phyloP scores from a whole-genome alignment of 768 basidiomycete species.

The Termitomyces sp. region DNA sequence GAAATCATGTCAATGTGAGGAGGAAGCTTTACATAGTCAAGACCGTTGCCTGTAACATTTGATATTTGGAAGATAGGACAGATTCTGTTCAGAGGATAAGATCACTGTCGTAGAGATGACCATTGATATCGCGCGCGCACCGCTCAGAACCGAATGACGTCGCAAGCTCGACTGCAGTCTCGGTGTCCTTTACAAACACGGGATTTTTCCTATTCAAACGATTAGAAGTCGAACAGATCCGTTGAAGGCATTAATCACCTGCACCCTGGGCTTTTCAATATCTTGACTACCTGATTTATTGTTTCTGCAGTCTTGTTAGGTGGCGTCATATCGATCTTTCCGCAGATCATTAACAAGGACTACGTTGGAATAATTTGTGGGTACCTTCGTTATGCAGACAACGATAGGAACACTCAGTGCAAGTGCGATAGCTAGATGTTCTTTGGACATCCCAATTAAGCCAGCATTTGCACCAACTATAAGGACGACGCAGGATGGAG shows the following conservation, averaged over 20 bases:
- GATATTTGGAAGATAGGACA: slow-evolving; percentile 92
- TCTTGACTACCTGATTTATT: slow-evolving; percentile 87
- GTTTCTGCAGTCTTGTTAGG: slow-evolving; percentile 89
- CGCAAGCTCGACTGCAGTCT: slow-evolving; percentile 77
- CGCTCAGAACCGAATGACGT: slow-evolving; percentile 68
- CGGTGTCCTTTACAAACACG: slow-evolving; percentile 78
- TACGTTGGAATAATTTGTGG: background rate
- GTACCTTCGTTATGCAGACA: slow-evolving; percentile 90
- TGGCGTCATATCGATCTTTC: slow-evolving; percentile 95
- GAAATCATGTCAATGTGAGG: background rate
- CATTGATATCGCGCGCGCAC: slow-evolving; percentile 33
- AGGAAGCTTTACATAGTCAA: slow-evolving; percentile 56
- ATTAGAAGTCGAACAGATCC: background rate
- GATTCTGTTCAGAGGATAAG: slow-evolving; percentile 41
- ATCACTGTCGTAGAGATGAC: background rate
- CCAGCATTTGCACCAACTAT: slow-evolving; percentile 97
- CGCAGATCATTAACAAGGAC: background rate
- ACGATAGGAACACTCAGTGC: slow-evolving; percentile 92
- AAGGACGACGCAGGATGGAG: slow-evolving; percentile 86
- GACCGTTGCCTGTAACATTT: slow-evolving; percentile 92
- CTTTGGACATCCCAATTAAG: slow-evolving; percentile 88
- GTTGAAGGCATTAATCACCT: slow-evolving; percentile 39
- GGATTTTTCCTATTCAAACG: slow-evolving; percentile 61
- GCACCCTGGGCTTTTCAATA: slow-evolving; percentile 90
- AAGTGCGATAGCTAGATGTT: slow-evolving; percentile 92